Percentiles rank a stretch among this genome's conserved stretches.
Conservation (phyloP, 2,329 filamentous ascomycete species). For the Plectosphaerella cucumerina region DNA sequence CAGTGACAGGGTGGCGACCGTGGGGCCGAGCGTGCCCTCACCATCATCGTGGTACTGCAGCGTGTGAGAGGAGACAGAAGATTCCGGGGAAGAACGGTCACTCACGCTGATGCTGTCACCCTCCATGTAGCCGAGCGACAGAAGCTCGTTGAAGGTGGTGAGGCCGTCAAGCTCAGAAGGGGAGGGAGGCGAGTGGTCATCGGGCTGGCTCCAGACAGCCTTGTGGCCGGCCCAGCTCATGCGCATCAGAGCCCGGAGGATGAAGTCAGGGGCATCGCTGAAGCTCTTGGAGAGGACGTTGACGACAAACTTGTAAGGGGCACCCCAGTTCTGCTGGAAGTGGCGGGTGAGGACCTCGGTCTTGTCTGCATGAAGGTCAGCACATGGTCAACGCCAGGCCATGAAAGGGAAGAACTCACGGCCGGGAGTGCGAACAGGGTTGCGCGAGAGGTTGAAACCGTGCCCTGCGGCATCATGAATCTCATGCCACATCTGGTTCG, state of each 20-base stretch:
- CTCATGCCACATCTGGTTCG: slow-evolving; percentile 55
- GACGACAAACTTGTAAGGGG: slow-evolving; percentile 63
- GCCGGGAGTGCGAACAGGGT: slow-evolving; percentile 26
- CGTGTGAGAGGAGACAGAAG: not conserved
- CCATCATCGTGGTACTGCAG: slow-evolving; percentile 63
- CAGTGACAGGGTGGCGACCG: slow-evolving; percentile 57
- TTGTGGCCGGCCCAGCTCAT: slow-evolving; percentile 49
- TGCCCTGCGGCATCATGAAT: slow-evolving; percentile 30
- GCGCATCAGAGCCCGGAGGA: slow-evolving; percentile 46
- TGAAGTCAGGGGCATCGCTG: slow-evolving; percentile 37
- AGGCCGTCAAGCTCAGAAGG: slow-evolving; percentile 17
- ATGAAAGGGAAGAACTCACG: slow-evolving; percentile 19
- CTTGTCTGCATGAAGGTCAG: slow-evolving; percentile 23
- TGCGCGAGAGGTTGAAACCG: slow-evolving; percentile 42
- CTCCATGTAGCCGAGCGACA: slow-evolving; percentile 60
- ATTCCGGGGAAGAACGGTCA: slow-evolving; percentile 1
- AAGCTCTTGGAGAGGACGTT: slow-evolving; percentile 47
- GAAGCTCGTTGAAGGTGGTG: slow-evolving; percentile 57
- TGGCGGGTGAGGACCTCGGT: slow-evolving; percentile 45
- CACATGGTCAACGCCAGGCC: slow-evolving; percentile 10
- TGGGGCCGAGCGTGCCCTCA: slow-evolving; percentile 57
- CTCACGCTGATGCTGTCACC: slow-evolving; percentile 51
- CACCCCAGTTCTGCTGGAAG: slow-evolving; percentile 55
- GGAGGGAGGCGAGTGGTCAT: slow-evolving; percentile 24
- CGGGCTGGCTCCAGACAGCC: too few relatives aligned